Evolutionary conservation across 495 filamentous ascomycete genomes (phyloP).

Genomic region (Xylaria acuta): DNA sequence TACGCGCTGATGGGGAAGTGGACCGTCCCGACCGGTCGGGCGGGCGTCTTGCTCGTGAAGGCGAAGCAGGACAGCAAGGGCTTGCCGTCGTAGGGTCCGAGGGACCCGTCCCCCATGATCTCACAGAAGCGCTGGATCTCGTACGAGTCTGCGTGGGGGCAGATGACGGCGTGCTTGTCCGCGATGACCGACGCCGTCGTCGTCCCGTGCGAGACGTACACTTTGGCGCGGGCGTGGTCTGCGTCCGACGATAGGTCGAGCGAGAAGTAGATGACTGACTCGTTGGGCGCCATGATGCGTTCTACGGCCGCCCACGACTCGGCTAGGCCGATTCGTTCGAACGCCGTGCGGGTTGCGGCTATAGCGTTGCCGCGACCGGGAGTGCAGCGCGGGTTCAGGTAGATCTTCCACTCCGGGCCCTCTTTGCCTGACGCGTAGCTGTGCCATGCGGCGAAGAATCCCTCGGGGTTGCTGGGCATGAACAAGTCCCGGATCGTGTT

Average conservation of each 20-base stretch:
- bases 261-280: constrained; percentile 28
- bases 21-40: constrained; percentile 13
- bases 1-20: constrained; percentile 19
- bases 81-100: constrained; percentile 12
- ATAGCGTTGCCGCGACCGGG: constrained; percentile 10
- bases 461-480: constrained; percentile 12
- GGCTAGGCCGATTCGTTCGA: constrained; percentile 22
- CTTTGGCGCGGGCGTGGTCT: constrained; percentile 27
- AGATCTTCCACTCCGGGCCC: constrained; percentile 33
- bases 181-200: constrained; percentile 23
- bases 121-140: constrained; percentile 33
- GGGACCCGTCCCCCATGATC: constrained; percentile 25
- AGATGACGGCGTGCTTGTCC: constrained; percentile 24
- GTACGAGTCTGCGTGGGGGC: constrained; percentile 30
- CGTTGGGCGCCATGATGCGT: constrained; percentile 3
- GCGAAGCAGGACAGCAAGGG: constrained; percentile 18
- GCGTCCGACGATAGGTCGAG: constrained; percentile 23
- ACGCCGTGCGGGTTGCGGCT: constrained; percentile 21
- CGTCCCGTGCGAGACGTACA: constrained; percentile 28
- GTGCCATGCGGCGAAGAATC: constrained; percentile 28
- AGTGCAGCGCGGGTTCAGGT: constrained; percentile 24
- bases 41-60: constrained; percentile 14
- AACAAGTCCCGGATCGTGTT: constrained; percentile 29
- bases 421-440: constrained; percentile 23
- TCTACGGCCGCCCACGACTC: constrained; percentile 25